phyloP scores from a whole-genome alignment of 106 monocot genomes.

The Posidonia australis region DNA sequence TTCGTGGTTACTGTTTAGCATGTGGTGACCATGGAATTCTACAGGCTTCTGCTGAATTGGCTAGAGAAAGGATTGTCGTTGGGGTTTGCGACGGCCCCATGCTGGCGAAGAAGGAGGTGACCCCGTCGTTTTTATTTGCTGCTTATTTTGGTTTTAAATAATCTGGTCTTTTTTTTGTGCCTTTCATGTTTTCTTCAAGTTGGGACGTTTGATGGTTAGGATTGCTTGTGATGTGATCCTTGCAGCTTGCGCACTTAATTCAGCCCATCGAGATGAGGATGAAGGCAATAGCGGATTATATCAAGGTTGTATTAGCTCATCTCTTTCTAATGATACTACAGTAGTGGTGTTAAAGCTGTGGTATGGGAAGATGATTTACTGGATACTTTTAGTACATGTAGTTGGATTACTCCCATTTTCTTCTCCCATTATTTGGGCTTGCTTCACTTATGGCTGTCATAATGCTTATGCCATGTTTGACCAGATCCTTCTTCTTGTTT shows the following conservation, averaged over 20 bases:
- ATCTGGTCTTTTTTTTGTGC: too few species aligned
- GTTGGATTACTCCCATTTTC: too few species aligned
- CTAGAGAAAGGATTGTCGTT: constrained; percentile 54
- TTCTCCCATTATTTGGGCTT: too few species aligned
- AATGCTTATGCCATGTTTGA: too few species aligned
- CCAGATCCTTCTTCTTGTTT: too few species aligned
- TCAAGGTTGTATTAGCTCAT: constrained; percentile 31
- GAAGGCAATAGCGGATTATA: constrained; percentile 59
- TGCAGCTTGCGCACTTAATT: constrained; percentile 46
- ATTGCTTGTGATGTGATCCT: background rate
- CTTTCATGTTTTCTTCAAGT: background rate
- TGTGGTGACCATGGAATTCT: background rate
- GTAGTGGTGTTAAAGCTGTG: too few species aligned
- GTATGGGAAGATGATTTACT: too few species aligned
- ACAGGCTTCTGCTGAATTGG: constrained; percentile 52
- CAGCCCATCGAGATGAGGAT: constrained; percentile 44
- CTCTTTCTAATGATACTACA: too few species aligned
- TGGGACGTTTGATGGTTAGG: background rate
- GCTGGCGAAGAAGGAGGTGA: constrained; percentile 24
- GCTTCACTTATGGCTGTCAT: too few species aligned
- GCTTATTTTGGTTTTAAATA: background rate
- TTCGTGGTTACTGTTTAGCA: background rate
- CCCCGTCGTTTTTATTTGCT: background rate
- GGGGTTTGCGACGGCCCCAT: constrained; percentile 49
- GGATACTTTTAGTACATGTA: too few species aligned